A percentile compares a stretch with the other conserved stretches of the same genome.
phyloP scores from a whole-genome alignment of 805 yeast species.

The Tetrapisispora fleetii region DNA sequence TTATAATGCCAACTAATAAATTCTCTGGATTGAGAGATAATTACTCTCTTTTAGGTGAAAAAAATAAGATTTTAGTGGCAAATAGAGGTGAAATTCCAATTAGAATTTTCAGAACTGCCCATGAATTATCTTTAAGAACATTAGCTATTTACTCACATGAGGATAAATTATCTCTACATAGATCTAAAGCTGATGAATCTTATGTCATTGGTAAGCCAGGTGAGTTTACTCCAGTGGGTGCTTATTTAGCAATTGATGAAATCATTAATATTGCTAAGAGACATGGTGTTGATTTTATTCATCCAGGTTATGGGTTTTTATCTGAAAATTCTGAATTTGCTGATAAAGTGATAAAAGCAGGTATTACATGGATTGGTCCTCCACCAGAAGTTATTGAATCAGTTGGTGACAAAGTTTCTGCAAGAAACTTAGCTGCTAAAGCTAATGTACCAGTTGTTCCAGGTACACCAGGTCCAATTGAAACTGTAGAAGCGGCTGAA shows the following conservation, averaged over 20 bases:
- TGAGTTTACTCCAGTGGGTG: conserved; percentile 89
- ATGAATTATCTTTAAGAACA: conserved; percentile 92
- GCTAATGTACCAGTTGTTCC: conserved; percentile 91
- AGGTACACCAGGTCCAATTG: conserved; percentile 97
- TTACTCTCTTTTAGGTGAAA: conserved; percentile 30
- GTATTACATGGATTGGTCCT: conserved; percentile 96
- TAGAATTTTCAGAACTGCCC: conserved; percentile 92
- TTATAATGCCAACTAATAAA: conserved; percentile 4
- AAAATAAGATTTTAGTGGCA: conserved; percentile 61
- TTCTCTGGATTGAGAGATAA: conserved; percentile 27
- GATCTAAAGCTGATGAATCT: conserved; percentile 89
- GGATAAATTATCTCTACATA: conserved; percentile 88
- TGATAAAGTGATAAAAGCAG: conserved; percentile 76
- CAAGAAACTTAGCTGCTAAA: conserved; percentile 73
- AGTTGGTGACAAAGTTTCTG: conserved; percentile 95
- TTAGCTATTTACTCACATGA: conserved; percentile 96
- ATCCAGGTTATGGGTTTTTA: conserved; percentile 87
- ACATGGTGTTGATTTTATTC: conserved; percentile 76
- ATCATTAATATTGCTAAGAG: conserved; percentile 75
- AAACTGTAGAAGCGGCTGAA: conserved; percentile 62
- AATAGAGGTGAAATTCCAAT: conserved; percentile 82
- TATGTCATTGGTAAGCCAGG: conserved; percentile 86
- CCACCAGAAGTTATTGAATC: conserved; percentile 77
- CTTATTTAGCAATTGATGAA: conserved; percentile 91
- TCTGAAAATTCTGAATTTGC: conserved; percentile 93